Conservation (phyloP, 1,139 yeast genomes). For the Kluyveromyces sp. region DNA sequence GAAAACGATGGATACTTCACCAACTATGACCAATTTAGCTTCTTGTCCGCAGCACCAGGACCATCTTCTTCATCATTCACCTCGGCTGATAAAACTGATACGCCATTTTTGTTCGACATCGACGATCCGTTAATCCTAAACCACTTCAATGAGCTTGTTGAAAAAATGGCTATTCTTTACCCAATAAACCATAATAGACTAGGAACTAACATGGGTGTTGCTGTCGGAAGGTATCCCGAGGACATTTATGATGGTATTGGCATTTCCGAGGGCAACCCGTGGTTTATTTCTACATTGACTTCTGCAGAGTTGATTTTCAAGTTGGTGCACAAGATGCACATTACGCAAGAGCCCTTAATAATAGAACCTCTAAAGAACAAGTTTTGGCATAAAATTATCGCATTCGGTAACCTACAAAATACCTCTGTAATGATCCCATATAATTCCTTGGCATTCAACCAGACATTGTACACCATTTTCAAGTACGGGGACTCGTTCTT, state of each 20-base stretch:
- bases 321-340: conserved; percentile 31
- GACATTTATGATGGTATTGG: conserved; percentile 81
- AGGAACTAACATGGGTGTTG: conserved; percentile 49
- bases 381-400: conserved; percentile 18
- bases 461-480: conserved; percentile 41
- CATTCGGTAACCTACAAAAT: conserved; percentile 5
- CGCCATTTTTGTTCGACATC: conserved; percentile 52
- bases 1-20: conserved; percentile 12
- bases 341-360: conserved; percentile 30
- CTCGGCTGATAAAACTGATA: background rate
- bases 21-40: conserved; percentile 2
- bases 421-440: conserved; percentile 33
- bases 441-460: conserved; percentile 41
- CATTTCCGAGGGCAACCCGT: conserved; percentile 78
- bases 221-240: conserved; percentile 88
- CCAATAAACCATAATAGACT: conserved; percentile 57
- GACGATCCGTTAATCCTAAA: conserved; percentile 48
- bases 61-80: background rate
- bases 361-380: conserved; percentile 18
- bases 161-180: conserved; percentile 64
- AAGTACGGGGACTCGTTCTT: conserved; percentile 70
- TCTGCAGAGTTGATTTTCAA: conserved; percentile 47
- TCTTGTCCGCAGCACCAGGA: conserved; percentile 2
- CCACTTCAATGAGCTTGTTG: conserved; percentile 49
- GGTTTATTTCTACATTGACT: conserved; percentile 85